Base-by-base conservation (phyloP, 345 rosid species). In the Brassica carinata region DNA sequence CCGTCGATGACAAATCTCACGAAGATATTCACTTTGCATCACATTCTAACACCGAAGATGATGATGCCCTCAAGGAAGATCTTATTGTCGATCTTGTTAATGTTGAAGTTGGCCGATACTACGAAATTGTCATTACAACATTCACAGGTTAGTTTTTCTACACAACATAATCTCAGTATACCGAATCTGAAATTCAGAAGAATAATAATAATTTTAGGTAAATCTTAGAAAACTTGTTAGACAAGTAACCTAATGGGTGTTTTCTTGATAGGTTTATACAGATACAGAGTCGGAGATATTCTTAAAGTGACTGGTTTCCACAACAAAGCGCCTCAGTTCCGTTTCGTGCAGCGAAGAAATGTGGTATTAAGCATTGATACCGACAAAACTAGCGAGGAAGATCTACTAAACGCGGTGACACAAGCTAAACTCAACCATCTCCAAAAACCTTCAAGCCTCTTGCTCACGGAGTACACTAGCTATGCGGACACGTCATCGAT, bases 251-350 rank as follows among this genome's bases (percentile, higher is more conserved):
- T 29, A 11, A 48, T 5, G 6, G 13, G 1, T 8, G 70, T 61
- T 9, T 5, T 19, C 33, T 27, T 10, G 34, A 8, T 83, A 94
- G 98, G 98, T 13, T 85, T 94, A 34, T 89, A 88, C 67, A 85
- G 98, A 74, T 94, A 92, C 85, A 86, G 97, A 85, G 97, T 92
- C 2, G 98, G 97, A 1, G 98, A 94, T 85, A 89, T 94, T 78
- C 88, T 92, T 14, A 92, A 79, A 90, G 97, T 90, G 55, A 86
- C 97, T 0, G 95, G 92, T 9, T 94, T 92, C 87, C 74, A 92
- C 86, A 90, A 92, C 84, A 89, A 85, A 9, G 97, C 97, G 6
- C 97, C 98, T 27, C 97, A 92, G 23, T 94, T 94, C 79, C 87
- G 92, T 29, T 94, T 94, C 40, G 91, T 94, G 68, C 90, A 90